Evolutionary conservation across 1,284 basidiomycete species (phyloP), one percentile per base, ranked within the genome.

Genomic region (Hortiboletus rubellus): DNA sequence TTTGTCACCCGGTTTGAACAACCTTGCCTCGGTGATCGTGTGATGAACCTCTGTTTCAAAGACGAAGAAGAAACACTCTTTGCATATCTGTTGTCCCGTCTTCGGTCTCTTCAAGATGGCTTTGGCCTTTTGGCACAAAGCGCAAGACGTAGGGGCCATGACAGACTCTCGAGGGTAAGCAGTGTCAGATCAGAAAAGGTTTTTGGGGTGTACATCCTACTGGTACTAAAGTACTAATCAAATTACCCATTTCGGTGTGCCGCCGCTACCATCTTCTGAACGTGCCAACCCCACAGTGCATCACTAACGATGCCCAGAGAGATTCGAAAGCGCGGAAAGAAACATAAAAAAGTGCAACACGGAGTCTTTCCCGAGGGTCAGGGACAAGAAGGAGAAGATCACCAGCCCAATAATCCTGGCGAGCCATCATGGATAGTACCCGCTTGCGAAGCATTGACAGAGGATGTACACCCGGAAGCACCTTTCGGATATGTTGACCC

Each of bases 1-100:
- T 60, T 85, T 82, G 75, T 99, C 95, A 36, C 96, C 95, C n/a
- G 84, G 81, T 67, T 85, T 85, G 79, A 99, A 99, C 14, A 99
- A 81, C 38, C 83, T 77, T 1, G 90, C 83, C 63, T 89, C 81
- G 3, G 79, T 84, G 68, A 99, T 98, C 0, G 97, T 98, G 71
- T 96, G 90, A 76, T 99, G 97, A 37, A 99, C 89, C 73, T 99
- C 96, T 1, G 94, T 96, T 78, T 99, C 96, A 66, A 99, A 99
- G 40, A 98, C 94, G 67, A 87, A 86, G 78, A 94, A 99, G 76
- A 98, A 98, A 71, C 95, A 98, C 49, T 91, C 86, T 73, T 89
- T 91, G 81, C 96, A 99, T 64, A 98, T 95, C 70, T 94, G 92
- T 70, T 98, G 96, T 0, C 95, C 95, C 2, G 96, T 99, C 75